A percentile compares a stretch with the other conserved stretches of the same genome.
Evolutionary conservation across 306 rosid species (phyloP).

Genomic region (Canavalia gladiata): DNA sequence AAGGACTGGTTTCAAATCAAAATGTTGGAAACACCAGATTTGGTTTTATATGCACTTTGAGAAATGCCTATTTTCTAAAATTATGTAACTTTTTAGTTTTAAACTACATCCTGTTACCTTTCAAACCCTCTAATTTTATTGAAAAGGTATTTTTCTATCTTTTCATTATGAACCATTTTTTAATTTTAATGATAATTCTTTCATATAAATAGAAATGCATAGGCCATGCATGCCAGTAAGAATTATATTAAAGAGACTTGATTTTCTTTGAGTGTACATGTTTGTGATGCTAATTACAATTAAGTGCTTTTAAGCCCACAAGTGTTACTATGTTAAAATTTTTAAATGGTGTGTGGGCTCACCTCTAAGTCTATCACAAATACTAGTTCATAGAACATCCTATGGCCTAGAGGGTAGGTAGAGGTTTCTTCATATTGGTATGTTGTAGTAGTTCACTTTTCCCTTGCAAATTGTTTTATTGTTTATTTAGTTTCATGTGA

Average conservation of each 20-base stretch:
- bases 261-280: slow-evolving; percentile 80
- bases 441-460: slow-evolving; percentile 24
- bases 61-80: too few species aligned
- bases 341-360: neutral
- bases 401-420: neutral
- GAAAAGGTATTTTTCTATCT: too few species aligned
- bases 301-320: slow-evolving; percentile 19
- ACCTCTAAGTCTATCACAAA: neutral
- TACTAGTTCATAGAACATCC: slow-evolving; percentile 11
- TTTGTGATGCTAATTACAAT: slow-evolving; percentile 43
- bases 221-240: slow-evolving; percentile 22
- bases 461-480: neutral
- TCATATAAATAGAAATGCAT: too few species aligned
- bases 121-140: too few species aligned
- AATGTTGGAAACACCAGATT: too few species aligned
- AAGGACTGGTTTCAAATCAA: too few species aligned
- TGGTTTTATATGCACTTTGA: too few species aligned
- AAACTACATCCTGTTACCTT: too few species aligned
- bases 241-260: slow-evolving; percentile 76
- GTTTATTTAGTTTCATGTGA: slow-evolving; percentile 26
- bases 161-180: too few species aligned
- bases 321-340: neutral
- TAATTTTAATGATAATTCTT: too few species aligned
- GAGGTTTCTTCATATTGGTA: neutral
- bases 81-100: too few species aligned